A percentile compares a stretch with the other conserved stretches of the same genome.
Conservation (phyloP, 1,284 basidiomycete genomes). For the Ustilago curta region DNA sequence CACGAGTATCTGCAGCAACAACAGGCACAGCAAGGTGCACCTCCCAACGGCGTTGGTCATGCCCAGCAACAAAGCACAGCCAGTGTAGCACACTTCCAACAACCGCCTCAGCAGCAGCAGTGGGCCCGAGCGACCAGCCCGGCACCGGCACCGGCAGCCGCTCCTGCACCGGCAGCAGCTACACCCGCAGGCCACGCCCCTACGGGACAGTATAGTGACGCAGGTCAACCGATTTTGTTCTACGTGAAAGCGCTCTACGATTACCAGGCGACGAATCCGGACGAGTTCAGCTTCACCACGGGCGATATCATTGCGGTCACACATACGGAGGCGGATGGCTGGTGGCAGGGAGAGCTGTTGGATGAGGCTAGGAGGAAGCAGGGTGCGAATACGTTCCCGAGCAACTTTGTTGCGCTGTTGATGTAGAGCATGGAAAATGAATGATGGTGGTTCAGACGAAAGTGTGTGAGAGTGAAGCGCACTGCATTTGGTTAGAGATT, state of each 20-base stretch:
- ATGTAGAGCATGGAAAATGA: conserved; percentile 24
- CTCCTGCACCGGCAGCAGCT: conserved; percentile 32
- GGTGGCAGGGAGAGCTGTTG: conserved; percentile 86
- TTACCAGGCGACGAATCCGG: conserved; percentile 84
- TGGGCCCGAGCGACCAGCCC: conserved; percentile 42
- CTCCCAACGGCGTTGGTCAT: conserved; percentile 34
- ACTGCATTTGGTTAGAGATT: neutral
- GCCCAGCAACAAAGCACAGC: conserved; percentile 29
- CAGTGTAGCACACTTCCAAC: conserved; percentile 31
- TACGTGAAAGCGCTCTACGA: conserved; percentile 86
- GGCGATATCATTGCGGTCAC: conserved; percentile 94
- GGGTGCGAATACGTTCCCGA: conserved; percentile 88
- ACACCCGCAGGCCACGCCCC: conserved; percentile 70
- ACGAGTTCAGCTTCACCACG: conserved; percentile 87
- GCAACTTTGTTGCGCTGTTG: conserved; percentile 81
- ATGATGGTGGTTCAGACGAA: neutral
- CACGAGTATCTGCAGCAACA: conserved; percentile 67
- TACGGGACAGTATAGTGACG: conserved; percentile 80
- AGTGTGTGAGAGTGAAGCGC: neutral
- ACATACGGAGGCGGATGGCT: conserved; percentile 89
- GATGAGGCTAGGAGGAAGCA: conserved; percentile 83
- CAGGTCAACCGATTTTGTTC: conserved; percentile 82
- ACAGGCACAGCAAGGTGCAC: conserved; percentile 50
- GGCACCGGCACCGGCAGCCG: conserved; percentile 24
- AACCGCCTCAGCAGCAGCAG: conserved; percentile 34